phyloP scores from a whole-genome alignment of 2,329 filamentous ascomycete genomes.

The Hawksworthiomyces lignivorus region DNA sequence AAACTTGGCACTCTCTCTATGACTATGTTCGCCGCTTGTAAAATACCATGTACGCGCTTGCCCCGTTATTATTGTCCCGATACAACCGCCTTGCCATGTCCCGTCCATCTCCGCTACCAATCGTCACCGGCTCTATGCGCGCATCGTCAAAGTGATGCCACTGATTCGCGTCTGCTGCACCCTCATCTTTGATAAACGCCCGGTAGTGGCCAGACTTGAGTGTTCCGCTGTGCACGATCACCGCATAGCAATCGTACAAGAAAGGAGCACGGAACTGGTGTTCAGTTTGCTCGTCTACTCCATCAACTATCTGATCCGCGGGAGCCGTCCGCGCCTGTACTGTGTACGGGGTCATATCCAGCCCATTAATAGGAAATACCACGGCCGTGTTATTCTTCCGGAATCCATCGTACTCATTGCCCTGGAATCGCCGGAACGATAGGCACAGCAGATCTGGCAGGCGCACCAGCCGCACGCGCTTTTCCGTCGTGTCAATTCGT shows the following conservation, averaged over 20 bases:
- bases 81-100: conserved; percentile 17
- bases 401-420: conserved; percentile 22
- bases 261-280: conserved; percentile 46
- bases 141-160: conserved; percentile 46
- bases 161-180: conserved; percentile 19
- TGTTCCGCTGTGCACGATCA: conserved; percentile 68
- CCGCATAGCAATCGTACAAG: conserved; percentile 77
- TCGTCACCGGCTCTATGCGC: conserved; percentile 14
- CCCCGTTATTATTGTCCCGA: conserved; percentile 10
- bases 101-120: conserved; percentile 16
- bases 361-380: conserved; percentile 66
- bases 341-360: conserved; percentile 46
- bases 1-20: too few relatives aligned
- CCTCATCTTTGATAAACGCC: conserved; percentile 56
- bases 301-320: conserved; percentile 1
- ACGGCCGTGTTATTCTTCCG: conserved; percentile 66
- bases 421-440: conserved; percentile 57
- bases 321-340: conserved; percentile 12
- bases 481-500: conserved; percentile 56
- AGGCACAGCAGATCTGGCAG: conserved; percentile 74
- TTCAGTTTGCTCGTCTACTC: conserved; percentile 26
- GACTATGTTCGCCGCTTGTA: conserved; percentile 12
- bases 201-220: conserved; percentile 75
- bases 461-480: conserved; percentile 66
- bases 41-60: conserved; percentile 18